Conservation (phyloP, 495 filamentous ascomycete species). For the Durotheca rogersii region DNA sequence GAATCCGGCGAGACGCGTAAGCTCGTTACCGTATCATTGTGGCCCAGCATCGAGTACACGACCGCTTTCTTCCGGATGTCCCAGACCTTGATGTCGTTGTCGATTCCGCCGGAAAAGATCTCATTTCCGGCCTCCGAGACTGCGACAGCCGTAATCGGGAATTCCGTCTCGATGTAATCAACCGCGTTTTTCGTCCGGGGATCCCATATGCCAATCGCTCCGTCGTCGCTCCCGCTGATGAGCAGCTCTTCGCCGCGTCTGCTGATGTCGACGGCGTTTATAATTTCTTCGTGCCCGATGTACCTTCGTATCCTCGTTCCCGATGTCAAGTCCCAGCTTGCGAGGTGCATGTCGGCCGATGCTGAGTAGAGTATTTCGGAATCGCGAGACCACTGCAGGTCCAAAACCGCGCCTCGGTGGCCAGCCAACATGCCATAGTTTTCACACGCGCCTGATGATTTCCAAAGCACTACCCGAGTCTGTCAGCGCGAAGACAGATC, state of each 20-base stretch:
- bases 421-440: conserved; percentile 88
- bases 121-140: conserved; percentile 92
- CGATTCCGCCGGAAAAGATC: conserved; percentile 91
- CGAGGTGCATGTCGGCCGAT: conserved; percentile 86
- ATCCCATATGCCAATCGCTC: conserved; percentile 95
- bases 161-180: conserved; percentile 86
- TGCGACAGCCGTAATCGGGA: conserved; percentile 89
- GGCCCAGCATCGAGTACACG: conserved; percentile 83
- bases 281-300: conserved; percentile 87
- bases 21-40: conserved; percentile 89
- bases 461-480: conserved; percentile 82
- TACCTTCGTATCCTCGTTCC: conserved; percentile 86
- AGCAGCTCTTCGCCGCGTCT: conserved; percentile 86
- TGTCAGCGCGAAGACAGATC: neutral
- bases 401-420: conserved; percentile 85
- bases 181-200: conserved; percentile 86
- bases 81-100: conserved; percentile 97
- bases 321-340: conserved; percentile 92
- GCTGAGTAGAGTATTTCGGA: conserved; percentile 88
- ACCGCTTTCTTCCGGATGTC: conserved; percentile 89
- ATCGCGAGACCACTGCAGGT: conserved; percentile 96
- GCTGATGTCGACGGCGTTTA: conserved; percentile 86
- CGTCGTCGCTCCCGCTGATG: conserved; percentile 88
- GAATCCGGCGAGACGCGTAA: conserved; percentile 88
- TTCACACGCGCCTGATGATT: conserved; percentile 85